phyloP scores from a whole-genome alignment of 805 yeast genomes.

The Saturnispora gosingensis region DNA sequence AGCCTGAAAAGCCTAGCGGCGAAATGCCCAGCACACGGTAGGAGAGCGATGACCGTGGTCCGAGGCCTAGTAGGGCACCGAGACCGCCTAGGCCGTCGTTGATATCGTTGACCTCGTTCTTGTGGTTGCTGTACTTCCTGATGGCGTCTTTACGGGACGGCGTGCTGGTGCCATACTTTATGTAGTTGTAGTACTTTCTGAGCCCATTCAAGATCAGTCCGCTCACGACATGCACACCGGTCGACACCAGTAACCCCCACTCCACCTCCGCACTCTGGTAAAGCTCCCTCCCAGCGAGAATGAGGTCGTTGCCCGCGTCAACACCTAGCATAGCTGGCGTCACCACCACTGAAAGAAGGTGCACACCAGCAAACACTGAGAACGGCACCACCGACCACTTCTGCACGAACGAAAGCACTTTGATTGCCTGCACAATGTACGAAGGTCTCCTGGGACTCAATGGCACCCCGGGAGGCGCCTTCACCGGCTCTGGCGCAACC shows the following conservation, averaged over 20 bases:
- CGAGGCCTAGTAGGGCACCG: slow-evolving; percentile 45
- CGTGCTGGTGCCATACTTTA: slow-evolving; percentile 17
- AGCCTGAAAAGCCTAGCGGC: slow-evolving; percentile 56
- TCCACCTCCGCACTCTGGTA: slow-evolving; percentile 52
- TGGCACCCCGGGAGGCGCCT: not conserved
- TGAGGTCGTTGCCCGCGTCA: slow-evolving; percentile 39
- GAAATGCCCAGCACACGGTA: slow-evolving; percentile 38
- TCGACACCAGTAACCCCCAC: slow-evolving; percentile 36
- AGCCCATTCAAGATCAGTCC: slow-evolving; percentile 41
- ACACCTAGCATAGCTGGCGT: slow-evolving; percentile 42
- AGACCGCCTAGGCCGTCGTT: slow-evolving; percentile 59
- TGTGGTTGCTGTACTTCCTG: not conserved
- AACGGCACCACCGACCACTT: slow-evolving; percentile 55
- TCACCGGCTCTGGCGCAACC: slow-evolving; percentile 11
- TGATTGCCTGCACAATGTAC: not conserved
- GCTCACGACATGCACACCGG: slow-evolving; percentile 39
- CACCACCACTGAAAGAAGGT: slow-evolving; percentile 42
- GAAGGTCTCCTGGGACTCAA: slow-evolving; percentile 4
- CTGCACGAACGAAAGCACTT: slow-evolving; percentile 28
- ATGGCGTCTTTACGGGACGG: slow-evolving; percentile 5
- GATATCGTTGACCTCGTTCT: slow-evolving; percentile 23
- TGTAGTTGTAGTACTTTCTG: slow-evolving; percentile 24
- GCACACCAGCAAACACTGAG: slow-evolving; percentile 47
- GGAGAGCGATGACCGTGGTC: slow-evolving; percentile 38
- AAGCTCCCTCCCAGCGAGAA: slow-evolving; percentile 51